Evolutionary conservation across 176 grass and related monocot genomes (phyloP).

Genomic region (Oryza punctata): DNA sequence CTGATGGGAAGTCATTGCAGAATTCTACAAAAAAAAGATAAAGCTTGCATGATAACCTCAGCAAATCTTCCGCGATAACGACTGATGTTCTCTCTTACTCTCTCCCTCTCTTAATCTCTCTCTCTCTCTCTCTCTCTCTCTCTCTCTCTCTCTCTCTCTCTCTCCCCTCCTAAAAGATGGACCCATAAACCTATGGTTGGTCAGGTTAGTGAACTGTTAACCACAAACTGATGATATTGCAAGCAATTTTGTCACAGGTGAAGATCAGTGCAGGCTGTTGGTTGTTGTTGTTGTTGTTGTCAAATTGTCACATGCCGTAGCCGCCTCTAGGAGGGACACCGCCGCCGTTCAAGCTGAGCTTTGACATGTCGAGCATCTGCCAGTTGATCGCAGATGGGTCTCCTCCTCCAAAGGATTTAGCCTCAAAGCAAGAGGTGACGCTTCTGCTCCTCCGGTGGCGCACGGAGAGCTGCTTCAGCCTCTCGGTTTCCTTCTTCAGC

Average conservation of each 20-base stretch:
- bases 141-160: neutral
- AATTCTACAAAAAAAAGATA: neutral
- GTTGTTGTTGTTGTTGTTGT: conserved; percentile 2
- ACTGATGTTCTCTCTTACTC: neutral
- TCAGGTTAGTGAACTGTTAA: conserved; percentile 52
- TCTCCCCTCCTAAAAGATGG: conserved; percentile 30
- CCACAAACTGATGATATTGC: conserved; percentile 29
- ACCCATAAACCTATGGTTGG: conserved; percentile 46
- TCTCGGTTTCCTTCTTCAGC: conserved; percentile 86
- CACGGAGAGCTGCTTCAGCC: conserved; percentile 61
- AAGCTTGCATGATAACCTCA: conserved; percentile 19
- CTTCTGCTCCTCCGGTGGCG: conserved; percentile 87
- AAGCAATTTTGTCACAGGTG: neutral
- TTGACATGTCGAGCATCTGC: conserved; percentile 83
- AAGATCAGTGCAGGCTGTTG: neutral
- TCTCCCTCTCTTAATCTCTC: neutral
- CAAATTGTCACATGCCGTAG: conserved; percentile 34
- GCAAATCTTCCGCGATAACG: conserved; percentile 1
- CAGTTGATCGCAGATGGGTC: conserved; percentile 48
- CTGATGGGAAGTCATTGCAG: conserved; percentile 23
- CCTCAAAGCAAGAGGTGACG: conserved; percentile 55
- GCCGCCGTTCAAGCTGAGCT: conserved; percentile 60
- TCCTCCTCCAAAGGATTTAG: conserved; percentile 14
- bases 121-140: neutral
- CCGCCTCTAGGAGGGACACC: conserved; percentile 33